Base-by-base conservation (phyloP, 805 yeast genomes). In the Saturnispora gosingensis region DNA sequence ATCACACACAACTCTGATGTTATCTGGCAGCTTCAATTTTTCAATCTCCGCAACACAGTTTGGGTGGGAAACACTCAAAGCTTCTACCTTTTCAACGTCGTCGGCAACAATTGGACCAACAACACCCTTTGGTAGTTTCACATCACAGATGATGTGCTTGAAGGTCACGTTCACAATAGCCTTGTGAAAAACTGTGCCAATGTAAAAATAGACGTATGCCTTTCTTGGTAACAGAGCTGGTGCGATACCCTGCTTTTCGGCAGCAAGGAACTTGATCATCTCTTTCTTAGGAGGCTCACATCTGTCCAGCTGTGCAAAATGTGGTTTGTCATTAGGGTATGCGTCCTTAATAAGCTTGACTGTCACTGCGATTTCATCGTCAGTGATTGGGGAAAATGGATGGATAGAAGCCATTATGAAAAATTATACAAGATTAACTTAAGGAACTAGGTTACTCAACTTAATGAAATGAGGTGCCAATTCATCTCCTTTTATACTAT, bases 201-300 rank as follows among this genome's bases (percentile, higher is more conserved):
- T 64, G 66, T 81, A 83, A 75, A 82, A 86, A 72, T 82, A 81
- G 44, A 75, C 79, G 65, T 81, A 83, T 18, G 82, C 77, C 48
- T 83, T 73, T 72, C 95, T 80, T 42, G 89, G 76, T 53, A 86
- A 78, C n/a, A 56, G 62, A 34, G 87, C 87, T 24, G 80, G 66
- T 22, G 68, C 59, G 20, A 65, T 67, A 34, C 81, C 82, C 43
- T 72, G 68, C 59, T 76, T 79, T 70, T 84, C 88, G 51, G 85
- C 82, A 54, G 81, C 83, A 56, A 86, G 71, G 67, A 74, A 85
- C 60, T 74, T 77, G 56, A 80, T 61, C 83, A 86, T 82, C 55
- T 76, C 81, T 59, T 76, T 71, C 75, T 86, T 86, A 54, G 95
- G 90, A 34, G 95, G 95, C 63, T 86, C 95, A 45, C 77, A 59